Base-by-base conservation (phyloP, 441 rosid genomes). In the Croton laevigatus region DNA sequence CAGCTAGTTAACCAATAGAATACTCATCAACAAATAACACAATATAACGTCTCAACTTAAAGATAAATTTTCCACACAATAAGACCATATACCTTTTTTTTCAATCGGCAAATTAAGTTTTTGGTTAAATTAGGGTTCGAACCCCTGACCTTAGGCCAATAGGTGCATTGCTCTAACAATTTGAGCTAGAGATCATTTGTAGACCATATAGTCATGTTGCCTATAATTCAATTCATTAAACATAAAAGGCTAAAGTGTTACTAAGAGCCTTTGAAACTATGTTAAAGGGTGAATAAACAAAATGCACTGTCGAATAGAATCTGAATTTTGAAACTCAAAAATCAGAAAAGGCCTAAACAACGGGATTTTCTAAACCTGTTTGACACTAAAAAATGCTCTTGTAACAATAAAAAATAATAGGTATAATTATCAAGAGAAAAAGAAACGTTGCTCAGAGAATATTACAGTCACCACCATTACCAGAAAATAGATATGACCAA, bases 1-100 rank as follows among this genome's bases (percentile, higher is more conserved):
- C 49, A 69, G 22, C 53, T 61, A 68, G 13, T 19, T 62, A 46
- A 72, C 68, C 53, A 37, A 70, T 34, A 59, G 48, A 19, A 20
- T 38, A 36, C 4, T 53, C 11, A 45, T 27, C 6, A 40, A 54
- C 10, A 13, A 34, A 62, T 27, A 63, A 54, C 22, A 27, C 14
- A 13, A 2, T 32, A 37, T 16, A 20, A 58, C 8, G 4, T 32
- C 22, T 16, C 20, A 58, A 34, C 1, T 3, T n/a, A 53, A 6
- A 53, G 12, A 19, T n/a, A 53, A 53, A 3, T 53, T 53, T 19
- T 53, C 22, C 12, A n/a, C 57, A 53, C 57, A 52, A 19, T 23
- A 12, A 23, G 16, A 13, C 8, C 16, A n/a, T n/a, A n/a, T n/a
- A n/a, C n/a, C n/a, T n/a, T n/a, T n/a, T n/a, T n/a, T n/a, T n/a